A percentile compares a stretch with the other conserved stretches of the same genome.
These are phyloP conservation scores for Collybia sp. DNA, from an alignment of 768 basidiomycete genomes.

Conservation along the genomic window DNA sequence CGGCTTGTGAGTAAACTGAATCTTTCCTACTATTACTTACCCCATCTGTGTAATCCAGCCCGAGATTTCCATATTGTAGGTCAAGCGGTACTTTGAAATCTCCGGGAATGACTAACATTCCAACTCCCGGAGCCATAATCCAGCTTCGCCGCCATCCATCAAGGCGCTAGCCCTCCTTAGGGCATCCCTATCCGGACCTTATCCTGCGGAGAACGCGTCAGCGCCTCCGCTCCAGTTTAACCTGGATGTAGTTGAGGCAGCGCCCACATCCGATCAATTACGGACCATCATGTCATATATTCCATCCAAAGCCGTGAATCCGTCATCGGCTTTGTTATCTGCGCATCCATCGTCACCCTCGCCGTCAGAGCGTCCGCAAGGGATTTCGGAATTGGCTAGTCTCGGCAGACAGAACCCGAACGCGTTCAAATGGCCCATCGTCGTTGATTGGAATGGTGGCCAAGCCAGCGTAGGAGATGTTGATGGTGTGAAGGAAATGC, in stretches of 20 bases:
- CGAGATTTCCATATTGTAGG: slow-evolving; percentile 66
- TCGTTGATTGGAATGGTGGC: slow-evolving; percentile 74
- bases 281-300: slow-evolving; percentile 63
- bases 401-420: slow-evolving; percentile 53
- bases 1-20: slow-evolving; percentile 22
- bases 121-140: slow-evolving; percentile 46
- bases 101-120: slow-evolving; percentile 2
- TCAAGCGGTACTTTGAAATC: slow-evolving; percentile 3
- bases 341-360: slow-evolving; percentile 50
- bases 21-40: background rate
- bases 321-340: slow-evolving; percentile 49
- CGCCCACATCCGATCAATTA: slow-evolving; percentile 67
- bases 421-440: slow-evolving; percentile 73
- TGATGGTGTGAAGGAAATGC: slow-evolving; percentile 61
- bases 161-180: slow-evolving; percentile 58
- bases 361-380: slow-evolving; percentile 32
- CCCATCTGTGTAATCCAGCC: slow-evolving; percentile 25
- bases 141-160: slow-evolving; percentile 59
- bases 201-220: slow-evolving; percentile 45
- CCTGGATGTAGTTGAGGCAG: slow-evolving; percentile 65
- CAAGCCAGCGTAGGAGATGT: slow-evolving; percentile 61
- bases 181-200: slow-evolving; percentile 53
- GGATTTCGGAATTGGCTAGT: slow-evolving; percentile 37
- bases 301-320: slow-evolving; percentile 31
- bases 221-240: slow-evolving; percentile 60